These are phyloP conservation scores for Penicillium digitatum DNA, from an alignment of 2,329 filamentous ascomycete species.

Conservation along the genomic window DNA sequence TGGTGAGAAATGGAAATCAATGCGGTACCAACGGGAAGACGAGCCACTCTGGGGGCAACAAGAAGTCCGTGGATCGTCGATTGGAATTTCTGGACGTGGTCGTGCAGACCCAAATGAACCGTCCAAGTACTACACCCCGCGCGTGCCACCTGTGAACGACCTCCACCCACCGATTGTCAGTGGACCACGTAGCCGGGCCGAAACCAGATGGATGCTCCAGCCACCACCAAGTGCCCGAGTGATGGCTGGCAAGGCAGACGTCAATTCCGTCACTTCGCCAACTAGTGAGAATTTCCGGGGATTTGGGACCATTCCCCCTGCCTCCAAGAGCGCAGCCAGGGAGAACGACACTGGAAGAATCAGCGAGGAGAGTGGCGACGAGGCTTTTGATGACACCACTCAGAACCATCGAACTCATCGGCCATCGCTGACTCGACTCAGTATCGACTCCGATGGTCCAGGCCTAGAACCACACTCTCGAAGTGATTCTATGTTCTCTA, in stretches of 20 bases:
- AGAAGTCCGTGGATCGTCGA: constrained; percentile 52
- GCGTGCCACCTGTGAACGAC: constrained; percentile 75
- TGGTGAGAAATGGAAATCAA: constrained; percentile 68
- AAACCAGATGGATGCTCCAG: constrained; percentile 86
- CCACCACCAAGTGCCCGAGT: constrained; percentile 84
- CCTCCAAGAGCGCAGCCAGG: background rate
- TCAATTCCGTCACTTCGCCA: constrained; percentile 22
- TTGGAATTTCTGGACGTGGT: constrained; percentile 45
- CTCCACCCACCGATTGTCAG: constrained; percentile 81
- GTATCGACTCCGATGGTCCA: constrained; percentile 12
- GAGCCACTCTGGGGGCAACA: constrained; percentile 83
- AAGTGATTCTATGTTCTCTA: constrained; percentile 33
- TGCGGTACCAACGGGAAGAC: constrained; percentile 79
- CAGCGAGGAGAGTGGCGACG: constrained; percentile 9
- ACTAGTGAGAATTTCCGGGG: constrained; percentile 19
- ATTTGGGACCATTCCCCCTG: constrained; percentile 9
- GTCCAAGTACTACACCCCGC: constrained; percentile 58
- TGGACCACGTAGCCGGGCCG: constrained; percentile 64
- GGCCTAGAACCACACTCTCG: constrained; percentile 23
- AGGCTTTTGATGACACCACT: constrained; percentile 6
- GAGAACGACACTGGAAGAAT: constrained; percentile 1
- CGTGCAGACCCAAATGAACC: constrained; percentile 34
- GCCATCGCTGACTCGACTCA: constrained; percentile 16
- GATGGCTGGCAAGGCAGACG: constrained; percentile 75
- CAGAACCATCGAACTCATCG: constrained; percentile 15